Conservation (phyloP, 2,329 filamentous ascomycete genomes). For the Sphaerulina populicola region DNA sequence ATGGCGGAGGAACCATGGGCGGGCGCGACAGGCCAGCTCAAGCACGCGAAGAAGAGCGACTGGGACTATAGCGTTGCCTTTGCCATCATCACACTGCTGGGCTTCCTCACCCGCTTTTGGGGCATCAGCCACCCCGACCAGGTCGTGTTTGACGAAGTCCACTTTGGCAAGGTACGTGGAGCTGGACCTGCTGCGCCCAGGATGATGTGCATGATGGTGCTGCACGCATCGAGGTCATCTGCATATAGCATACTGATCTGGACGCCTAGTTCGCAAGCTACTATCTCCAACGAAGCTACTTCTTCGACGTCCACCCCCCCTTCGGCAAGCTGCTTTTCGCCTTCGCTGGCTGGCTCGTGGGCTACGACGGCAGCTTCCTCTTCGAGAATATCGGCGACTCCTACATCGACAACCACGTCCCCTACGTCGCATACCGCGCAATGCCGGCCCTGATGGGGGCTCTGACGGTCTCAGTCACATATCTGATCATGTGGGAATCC, state of each 20-base stretch:
- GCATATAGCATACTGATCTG: constrained; percentile 1
- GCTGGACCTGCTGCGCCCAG: background rate
- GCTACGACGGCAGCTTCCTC: constrained; percentile 92
- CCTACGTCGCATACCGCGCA: constrained; percentile 90
- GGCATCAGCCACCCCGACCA: constrained; percentile 91
- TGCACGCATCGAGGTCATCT: background rate
- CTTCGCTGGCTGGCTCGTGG: constrained; percentile 92
- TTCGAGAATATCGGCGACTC: constrained; percentile 99
- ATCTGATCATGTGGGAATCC: constrained; percentile 99
- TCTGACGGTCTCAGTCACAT: constrained; percentile 85
- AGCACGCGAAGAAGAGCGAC: constrained; percentile 42
- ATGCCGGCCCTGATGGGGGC: constrained; percentile 87
- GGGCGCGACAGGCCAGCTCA: constrained; percentile 30
- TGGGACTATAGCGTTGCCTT: constrained; percentile 79
- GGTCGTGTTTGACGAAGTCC: constrained; percentile 97
- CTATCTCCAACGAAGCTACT: constrained; percentile 95
- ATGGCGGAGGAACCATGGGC: constrained; percentile 34
- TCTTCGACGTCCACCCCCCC: constrained; percentile 98
- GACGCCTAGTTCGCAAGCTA: constrained; percentile 47
- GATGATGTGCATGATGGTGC: background rate
- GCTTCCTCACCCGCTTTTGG: constrained; percentile 90
- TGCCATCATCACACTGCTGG: constrained; percentile 66
- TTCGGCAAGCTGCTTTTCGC: constrained; percentile 98
- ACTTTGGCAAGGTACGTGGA: constrained; percentile 85
- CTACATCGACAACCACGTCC: constrained; percentile 93